Evolutionary conservation across 139 green algal species (phyloP).

Genomic region (Chlorella sp.): DNA sequence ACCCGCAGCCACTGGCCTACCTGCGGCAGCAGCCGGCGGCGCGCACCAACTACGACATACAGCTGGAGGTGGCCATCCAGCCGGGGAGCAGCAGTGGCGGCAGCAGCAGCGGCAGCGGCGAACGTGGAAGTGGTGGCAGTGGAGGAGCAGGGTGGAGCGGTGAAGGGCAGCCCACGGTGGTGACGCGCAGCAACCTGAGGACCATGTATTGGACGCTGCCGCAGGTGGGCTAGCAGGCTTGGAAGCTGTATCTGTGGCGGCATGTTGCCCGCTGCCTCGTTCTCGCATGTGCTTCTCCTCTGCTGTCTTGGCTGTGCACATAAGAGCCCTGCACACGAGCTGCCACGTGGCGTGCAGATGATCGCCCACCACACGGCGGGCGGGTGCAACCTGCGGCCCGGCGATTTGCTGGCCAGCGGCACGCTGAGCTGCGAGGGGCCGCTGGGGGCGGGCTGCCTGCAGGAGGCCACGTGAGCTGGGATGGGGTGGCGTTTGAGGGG

Average conservation of each 20-base stretch:
- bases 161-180: slow-evolving; percentile 28
- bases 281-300: no score
- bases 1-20: slow-evolving; percentile 78
- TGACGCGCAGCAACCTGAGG: slow-evolving; percentile 72
- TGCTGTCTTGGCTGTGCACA: no score
- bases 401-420: slow-evolving; percentile 87
- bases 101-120: not conserved
- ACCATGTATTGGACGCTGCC: slow-evolving; percentile 90
- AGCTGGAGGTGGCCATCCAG: slow-evolving; percentile 69
- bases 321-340: no score
- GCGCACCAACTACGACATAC: slow-evolving; percentile 74
- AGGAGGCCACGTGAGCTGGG: slow-evolving; percentile 65
- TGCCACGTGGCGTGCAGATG: no score
- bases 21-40: slow-evolving; percentile 47
- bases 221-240: not conserved
- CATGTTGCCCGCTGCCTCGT: not conserved
- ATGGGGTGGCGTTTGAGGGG: not conserved
- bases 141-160: not conserved
- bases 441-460: slow-evolving; percentile 58
- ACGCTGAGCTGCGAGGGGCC: slow-evolving; percentile 77
- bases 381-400: slow-evolving; percentile 89
- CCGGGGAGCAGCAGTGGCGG: not conserved
- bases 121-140: not conserved
- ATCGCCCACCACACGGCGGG: slow-evolving; percentile 90
- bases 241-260: not conserved